A percentile compares a stretch with the other conserved stretches of the same genome.
These are phyloP conservation scores for Termitomyces titanicus DNA, from an alignment of 768 basidiomycete genomes.

Conservation along the genomic window DNA sequence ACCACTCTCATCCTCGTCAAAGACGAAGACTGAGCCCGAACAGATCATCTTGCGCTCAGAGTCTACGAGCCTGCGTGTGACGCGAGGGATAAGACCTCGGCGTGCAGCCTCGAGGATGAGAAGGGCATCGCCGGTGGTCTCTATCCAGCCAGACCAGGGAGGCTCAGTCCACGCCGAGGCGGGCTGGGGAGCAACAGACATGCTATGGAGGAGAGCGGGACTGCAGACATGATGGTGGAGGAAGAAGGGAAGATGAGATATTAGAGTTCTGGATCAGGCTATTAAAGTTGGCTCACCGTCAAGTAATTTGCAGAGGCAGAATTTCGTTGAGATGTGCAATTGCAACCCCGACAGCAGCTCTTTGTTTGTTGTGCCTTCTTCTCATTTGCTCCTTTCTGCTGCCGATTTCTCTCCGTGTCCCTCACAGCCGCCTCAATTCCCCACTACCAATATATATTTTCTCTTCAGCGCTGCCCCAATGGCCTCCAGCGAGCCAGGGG, in stretches of 20 bases:
- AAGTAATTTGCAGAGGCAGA: conserved; percentile 57
- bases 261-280: conserved; percentile 57
- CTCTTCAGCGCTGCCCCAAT: background rate
- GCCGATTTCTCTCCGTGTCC: background rate
- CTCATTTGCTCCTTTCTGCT: conserved; percentile 6
- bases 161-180: conserved; percentile 73
- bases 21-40: conserved; percentile 93
- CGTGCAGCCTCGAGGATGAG: conserved; percentile 94
- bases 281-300: conserved; percentile 72
- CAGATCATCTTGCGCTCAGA: conserved; percentile 91
- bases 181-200: conserved; percentile 36
- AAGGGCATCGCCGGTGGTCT: conserved; percentile 93
- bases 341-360: conserved; percentile 37
- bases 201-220: conserved; percentile 22
- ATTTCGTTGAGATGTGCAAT: conserved; percentile 36
- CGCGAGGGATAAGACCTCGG: conserved; percentile 84
- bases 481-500: background rate
- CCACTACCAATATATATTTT: background rate
- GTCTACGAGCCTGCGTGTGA: conserved; percentile 89
- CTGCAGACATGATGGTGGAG: conserved; percentile 22
- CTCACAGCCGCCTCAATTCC: background rate
- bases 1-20: conserved; percentile 95
- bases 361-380: conserved; percentile 29
- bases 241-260: conserved; percentile 33
- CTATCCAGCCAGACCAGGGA: conserved; percentile 93